Evolutionary conservation across 495 filamentous ascomycete species (phyloP), one percentile per base, ranked within the genome.

Genomic region (Aspergillus taichungensis): DNA sequence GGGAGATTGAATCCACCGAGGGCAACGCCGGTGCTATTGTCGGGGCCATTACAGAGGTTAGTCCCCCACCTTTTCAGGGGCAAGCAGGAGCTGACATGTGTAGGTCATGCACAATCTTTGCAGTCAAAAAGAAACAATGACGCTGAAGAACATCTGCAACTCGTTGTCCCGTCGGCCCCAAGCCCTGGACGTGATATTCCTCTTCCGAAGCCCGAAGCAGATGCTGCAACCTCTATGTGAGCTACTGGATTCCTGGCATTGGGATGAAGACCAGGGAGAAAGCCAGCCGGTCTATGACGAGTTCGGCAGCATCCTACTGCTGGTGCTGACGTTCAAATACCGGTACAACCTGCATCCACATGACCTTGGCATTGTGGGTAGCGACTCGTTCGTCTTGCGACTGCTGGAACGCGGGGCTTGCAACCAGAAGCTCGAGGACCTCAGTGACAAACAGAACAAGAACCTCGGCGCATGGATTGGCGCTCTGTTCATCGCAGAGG

Each of bases 261-360:
- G 91, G 63, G 91, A 96, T 48, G 91, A 94, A 50, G 91, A 96
- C 43, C 87, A 94, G 58, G 73, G 83, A 31, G 92, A 98, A 59
- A 92, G 92, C 53, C 90, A 96, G 57, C 92, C 91, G 0, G 85
- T 95, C 1, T 97, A 97, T 55, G 91, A 97, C 51, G 94, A 98
- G 49, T 98, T 97, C 47, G 88, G 89, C 0, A 85, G 86, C 34
- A 83, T 96, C 11, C 68, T 97, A 6, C 75, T 97, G 3, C 69
- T 98, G 1, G 75, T 95, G 0, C 65, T 95, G 13, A 83, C 84
- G 0, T 85, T 94, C 52, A 80, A 85, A 43, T 79, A 92, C 54
- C 88, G 94, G 11, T 96, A 94, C 55, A 76, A 80, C 33, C 66
- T 98, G 13, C 77, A 73, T 0, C 63, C 72, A 1, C 62, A 76